Base-by-base conservation (phyloP, 2,329 filamentous ascomycete genomes). In the Alternaria triticimaculans region DNA sequence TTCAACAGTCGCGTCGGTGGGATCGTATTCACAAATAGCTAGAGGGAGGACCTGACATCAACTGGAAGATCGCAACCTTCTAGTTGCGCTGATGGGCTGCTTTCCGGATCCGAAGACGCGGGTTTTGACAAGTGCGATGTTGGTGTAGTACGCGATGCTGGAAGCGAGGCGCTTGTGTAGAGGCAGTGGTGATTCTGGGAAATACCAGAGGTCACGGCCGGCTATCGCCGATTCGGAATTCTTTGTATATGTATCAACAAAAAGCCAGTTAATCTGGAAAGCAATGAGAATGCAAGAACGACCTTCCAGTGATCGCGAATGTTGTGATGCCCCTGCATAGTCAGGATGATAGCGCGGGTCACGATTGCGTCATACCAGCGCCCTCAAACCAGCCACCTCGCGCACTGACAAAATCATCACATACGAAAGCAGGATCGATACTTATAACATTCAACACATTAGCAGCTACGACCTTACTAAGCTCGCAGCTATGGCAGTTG, bases 1-100 rank as follows among this genome's bases (percentile, higher is more conserved):
- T 79, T 79, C 30, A 66, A 71, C 26, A 58, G 63, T 6, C 58
- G 54, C 11, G 69, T 74, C 2, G 67, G 72, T 7, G 72, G 72
- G 2, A 74, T 74, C 18, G 71, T 74, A 20, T 63, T 54, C 30
- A 28, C 54, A n/a, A 28, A 55, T 26, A 33, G 53, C 30, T 41
- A 53, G 14, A 12, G 20, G 0, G 20, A n/a, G 28, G 3, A 3
- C 30, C 4, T 25, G 23, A 4, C 20, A 10, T 41, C 2, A 2
- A 12, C n/a, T 9, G n/a, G 33, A 23, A 37, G 5, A 41, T 18
- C 7, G 1, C 30, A n/a, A 53, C 14, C 5, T 30, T 23, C 15
- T 2, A 10, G 5, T 5, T 12, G 18, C 49, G 15, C 33, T 18
- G 20, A 0, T 6, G 2, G 5, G 18, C 28, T 21, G 9, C 0